Evolutionary conservation across 352 stramenopile genomes (phyloP).

Genomic region (Phytophthora hybrid): DNA sequence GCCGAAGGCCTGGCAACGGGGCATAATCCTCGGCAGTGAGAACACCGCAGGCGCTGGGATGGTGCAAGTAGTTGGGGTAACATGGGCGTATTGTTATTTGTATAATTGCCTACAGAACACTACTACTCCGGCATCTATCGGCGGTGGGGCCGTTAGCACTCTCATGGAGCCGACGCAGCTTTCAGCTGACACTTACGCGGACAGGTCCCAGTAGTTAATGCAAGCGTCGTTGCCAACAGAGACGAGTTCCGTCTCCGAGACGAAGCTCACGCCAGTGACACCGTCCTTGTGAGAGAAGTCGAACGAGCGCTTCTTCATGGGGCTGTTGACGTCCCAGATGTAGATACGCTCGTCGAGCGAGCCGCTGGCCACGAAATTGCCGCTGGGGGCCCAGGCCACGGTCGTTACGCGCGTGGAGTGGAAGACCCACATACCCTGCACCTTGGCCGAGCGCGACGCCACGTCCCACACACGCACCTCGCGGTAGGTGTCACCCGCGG

Average conservation of each 20-base stretch:
- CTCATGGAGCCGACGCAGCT: neutral
- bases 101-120: neutral
- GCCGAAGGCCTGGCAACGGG: too few species aligned
- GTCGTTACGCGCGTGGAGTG: conserved; percentile 95
- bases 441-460: conserved; percentile 78
- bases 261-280: conserved; percentile 77
- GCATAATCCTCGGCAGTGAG: too few species aligned
- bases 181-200: conserved; percentile 35
- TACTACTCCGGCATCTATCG: neutral
- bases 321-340: conserved; percentile 93
- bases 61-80: neutral
- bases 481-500: conserved; percentile 88
- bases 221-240: conserved; percentile 87
- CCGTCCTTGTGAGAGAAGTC: conserved; percentile 88
- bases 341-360: conserved; percentile 97
- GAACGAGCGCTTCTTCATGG: conserved; percentile 70
- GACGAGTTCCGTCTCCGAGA: conserved; percentile 75
- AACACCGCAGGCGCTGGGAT: too few species aligned
- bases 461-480: conserved; percentile 93
- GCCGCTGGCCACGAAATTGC: conserved; percentile 92
- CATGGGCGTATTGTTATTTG: neutral
- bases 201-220: conserved; percentile 81
- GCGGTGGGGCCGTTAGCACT: neutral
- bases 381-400: conserved; percentile 94
- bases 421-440: conserved; percentile 96